Evolutionary conservation across 1,139 yeast genomes (phyloP).

Genomic region (Lodderomyces parapsilosis): DNA sequence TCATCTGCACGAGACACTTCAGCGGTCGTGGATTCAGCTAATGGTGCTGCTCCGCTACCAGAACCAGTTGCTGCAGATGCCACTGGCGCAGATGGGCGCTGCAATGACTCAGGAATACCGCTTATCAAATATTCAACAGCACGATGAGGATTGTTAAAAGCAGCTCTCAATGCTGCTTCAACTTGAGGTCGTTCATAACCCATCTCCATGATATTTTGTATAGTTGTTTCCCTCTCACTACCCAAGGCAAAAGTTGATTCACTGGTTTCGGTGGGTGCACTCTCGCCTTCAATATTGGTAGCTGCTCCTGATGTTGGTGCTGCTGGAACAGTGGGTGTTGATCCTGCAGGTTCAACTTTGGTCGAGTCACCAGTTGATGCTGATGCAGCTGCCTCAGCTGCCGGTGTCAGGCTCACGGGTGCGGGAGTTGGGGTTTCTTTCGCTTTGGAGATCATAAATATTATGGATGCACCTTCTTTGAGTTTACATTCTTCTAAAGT

Average conservation of each 20-base stretch:
- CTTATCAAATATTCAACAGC: constrained; percentile 93
- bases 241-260: constrained; percentile 58
- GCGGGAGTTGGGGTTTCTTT: constrained; percentile 33
- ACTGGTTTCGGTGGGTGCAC: constrained; percentile 14
- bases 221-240: constrained; percentile 61
- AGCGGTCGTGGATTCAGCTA: constrained; percentile 18
- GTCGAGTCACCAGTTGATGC: constrained; percentile 21
- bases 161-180: constrained; percentile 89
- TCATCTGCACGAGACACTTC: constrained; percentile 24
- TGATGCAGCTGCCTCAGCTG: constrained; percentile 15
- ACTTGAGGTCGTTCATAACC: constrained; percentile 90
- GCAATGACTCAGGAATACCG: constrained; percentile 77
- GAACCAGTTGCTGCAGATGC: constrained; percentile 16
- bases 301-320: constrained; percentile 11
- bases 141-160: constrained; percentile 95
- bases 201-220: constrained; percentile 89
- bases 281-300: constrained; percentile 5
- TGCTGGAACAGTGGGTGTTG: constrained; percentile 18
- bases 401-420: constrained; percentile 7
- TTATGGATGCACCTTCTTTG: constrained; percentile 87
- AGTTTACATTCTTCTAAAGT: constrained; percentile 70
- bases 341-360: constrained; percentile 16
- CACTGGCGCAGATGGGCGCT: constrained; percentile 27
- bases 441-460: constrained; percentile 77
- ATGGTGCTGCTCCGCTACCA: constrained; percentile 13